These are phyloP conservation scores for Puccinia hordei DNA, from an alignment of 1,284 basidiomycete species.

Conservation along the genomic window DNA sequence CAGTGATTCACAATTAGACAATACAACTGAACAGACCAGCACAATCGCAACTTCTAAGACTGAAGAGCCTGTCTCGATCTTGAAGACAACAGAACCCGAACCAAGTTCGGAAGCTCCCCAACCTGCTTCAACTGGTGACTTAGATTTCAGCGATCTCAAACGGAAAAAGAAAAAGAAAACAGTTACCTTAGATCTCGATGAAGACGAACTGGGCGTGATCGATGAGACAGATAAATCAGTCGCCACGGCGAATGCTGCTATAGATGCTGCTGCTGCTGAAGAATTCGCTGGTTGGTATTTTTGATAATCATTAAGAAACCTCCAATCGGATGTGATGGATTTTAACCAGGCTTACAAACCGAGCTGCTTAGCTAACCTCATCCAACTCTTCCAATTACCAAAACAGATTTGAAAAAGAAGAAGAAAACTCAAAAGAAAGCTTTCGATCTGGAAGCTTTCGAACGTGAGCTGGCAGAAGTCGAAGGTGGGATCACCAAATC, in stretches of 20 bases:
- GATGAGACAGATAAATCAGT: constrained; percentile 16
- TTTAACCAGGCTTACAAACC: background rate
- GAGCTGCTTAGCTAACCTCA: background rate
- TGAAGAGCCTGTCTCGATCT: constrained; percentile 50
- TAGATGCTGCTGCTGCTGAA: constrained; percentile 28
- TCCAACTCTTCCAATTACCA: background rate
- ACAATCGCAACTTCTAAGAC: constrained; percentile 52
- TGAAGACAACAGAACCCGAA: constrained; percentile 32
- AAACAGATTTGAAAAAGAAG: constrained; percentile 55
- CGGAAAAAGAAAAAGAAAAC: constrained; percentile 64
- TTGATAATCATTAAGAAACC: background rate
- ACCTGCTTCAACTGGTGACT: constrained; percentile 52
- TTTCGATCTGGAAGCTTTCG: constrained; percentile 60
- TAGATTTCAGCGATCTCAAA: constrained; percentile 79
- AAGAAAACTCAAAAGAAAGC: constrained; percentile 58
- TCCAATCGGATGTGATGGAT: background rate
- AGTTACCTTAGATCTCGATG: constrained; percentile 41
- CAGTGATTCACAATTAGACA: constrained; percentile 29
- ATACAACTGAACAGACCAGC: constrained; percentile 6
- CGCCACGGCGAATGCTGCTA: background rate
- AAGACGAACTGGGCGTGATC: constrained; percentile 14
- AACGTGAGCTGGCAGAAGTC: constrained; percentile 57
- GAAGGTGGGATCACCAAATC: constrained; percentile 34
- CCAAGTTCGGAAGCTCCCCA: constrained; percentile 2
- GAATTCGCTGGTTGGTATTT: constrained; percentile 43